Percentiles rank a stretch among this genome's conserved stretches.
Conservation (phyloP, 2,329 filamentous ascomycete genomes). For the Dothideomycetes sp. region DNA sequence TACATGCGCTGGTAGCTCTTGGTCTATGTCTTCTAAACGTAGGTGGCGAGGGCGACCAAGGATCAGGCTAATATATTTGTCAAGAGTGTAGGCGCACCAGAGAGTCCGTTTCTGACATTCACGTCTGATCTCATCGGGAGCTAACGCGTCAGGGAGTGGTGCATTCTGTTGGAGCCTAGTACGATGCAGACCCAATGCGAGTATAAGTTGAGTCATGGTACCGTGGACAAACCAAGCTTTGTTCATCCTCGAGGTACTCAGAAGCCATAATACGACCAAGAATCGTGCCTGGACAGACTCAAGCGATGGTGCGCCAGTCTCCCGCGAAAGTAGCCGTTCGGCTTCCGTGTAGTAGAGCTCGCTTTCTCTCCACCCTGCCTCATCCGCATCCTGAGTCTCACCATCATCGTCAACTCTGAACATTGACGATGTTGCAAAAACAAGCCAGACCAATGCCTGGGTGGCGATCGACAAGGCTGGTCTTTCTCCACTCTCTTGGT, state of each 20-base stretch:
- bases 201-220: slow-evolving; percentile 14
- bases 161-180: neutral
- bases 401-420: neutral
- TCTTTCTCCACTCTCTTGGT: neutral
- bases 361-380: neutral
- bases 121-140: slow-evolving; percentile 6
- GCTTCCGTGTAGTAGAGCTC: slow-evolving; percentile 2
- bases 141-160: slow-evolving; percentile 27
- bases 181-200: slow-evolving; percentile 12
- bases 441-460: slow-evolving; percentile 6
- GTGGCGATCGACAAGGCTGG: neutral
- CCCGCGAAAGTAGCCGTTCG: slow-evolving; percentile 1
- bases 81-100: slow-evolving; percentile 52
- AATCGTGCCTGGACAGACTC: slow-evolving; percentile 13
- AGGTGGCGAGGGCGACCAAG: slow-evolving; percentile 50
- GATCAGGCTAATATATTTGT: slow-evolving; percentile 52
- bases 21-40: slow-evolving; percentile 54
- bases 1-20: slow-evolving; percentile 43
- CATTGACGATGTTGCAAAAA: slow-evolving; percentile 4
- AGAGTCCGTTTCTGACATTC: slow-evolving; percentile 50
- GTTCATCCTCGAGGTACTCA: slow-evolving; percentile 15
- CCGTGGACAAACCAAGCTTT: slow-evolving; percentile 22
- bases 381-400: neutral
- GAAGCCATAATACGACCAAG: slow-evolving; percentile 10
- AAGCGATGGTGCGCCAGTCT: slow-evolving; percentile 9